Evolutionary conservation across 2,329 filamentous ascomycete genomes (phyloP), one percentile per base, ranked within the genome.

Genomic region (Colletotrichum chrysophilum): DNA sequence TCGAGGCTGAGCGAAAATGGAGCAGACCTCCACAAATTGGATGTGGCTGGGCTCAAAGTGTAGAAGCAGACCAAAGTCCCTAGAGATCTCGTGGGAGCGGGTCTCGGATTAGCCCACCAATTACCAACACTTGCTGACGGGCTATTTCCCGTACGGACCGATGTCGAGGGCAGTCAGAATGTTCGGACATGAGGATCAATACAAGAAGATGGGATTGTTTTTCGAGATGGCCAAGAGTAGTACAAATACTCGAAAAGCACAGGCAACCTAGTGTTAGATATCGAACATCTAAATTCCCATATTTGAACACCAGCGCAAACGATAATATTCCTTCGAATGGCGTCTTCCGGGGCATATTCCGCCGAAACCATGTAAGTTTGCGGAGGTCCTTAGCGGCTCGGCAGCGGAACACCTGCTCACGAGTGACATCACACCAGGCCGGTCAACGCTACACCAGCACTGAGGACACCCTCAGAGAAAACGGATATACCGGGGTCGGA

Each of bases 61-160:
- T 38, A 38, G 36, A 38, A 13, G 28, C 43, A n/a, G 26, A 30
- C 30, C n/a, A 24, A 67, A 55, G 28, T 67, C n/a, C 48, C 65
- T 56, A 30, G 26, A 56, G 28, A 56, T 36, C 65, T 26, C 32
- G 6, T 12, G 16, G 28, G 30, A n/a, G 7, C 43, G 16, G 43
- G 36, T 34, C 65, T 24, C 7, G 4, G 12, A 28, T 38, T 58
- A 30, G 66, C 4, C 48, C 32, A 28, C 13, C 16, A 8, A 18
- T 60, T 68, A 30, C 7, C 32, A 36, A 43, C 7, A n/a, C 30
- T 21, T 14, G 48, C 38, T 16, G 21, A 58, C 9, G 18, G 32
- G n/a, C 34, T 68, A 60, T 18, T 68, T n/a, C n/a, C 66, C 66
- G 66, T 68, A 68, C 52, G 52, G 66, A 60, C 66, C 66, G 66